Conservation (phyloP, 768 basidiomycete species). For the Lentinula aciculospora region DNA sequence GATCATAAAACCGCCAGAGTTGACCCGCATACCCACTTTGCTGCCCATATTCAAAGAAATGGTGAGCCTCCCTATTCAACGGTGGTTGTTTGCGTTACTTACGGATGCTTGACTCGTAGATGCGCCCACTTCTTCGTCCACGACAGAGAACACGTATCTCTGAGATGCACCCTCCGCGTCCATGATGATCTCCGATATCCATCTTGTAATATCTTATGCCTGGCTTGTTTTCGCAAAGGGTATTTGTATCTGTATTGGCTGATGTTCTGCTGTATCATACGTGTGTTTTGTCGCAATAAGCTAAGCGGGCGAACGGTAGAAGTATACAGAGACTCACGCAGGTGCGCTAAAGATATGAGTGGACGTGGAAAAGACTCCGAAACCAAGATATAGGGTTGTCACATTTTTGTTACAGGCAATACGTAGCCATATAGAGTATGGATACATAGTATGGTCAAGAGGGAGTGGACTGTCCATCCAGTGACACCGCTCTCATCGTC, state of each 20-base stretch:
- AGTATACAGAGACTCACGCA: too few species aligned
- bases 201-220: background rate
- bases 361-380: too few species aligned
- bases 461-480: too few species aligned
- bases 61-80: constrained; percentile 39
- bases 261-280: background rate
- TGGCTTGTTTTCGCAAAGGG: background rate
- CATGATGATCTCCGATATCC: background rate
- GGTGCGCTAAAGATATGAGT: too few species aligned
- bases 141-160: constrained; percentile 15
- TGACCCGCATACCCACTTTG: constrained; percentile 73
- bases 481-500: too few species aligned
- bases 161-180: background rate
- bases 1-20: constrained; percentile 64
- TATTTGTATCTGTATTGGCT: background rate
- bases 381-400: too few species aligned
- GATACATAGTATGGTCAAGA: too few species aligned
- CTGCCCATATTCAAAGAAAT: constrained; percentile 90
- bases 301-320: too few species aligned
- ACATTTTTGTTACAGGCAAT: too few species aligned
- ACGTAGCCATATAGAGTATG: too few species aligned
- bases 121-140: constrained; percentile 36
- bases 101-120: constrained; percentile 20
- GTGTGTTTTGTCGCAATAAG: too few species aligned
- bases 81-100: background rate